Base-by-base conservation (phyloP, 495 filamentous ascomycete genomes). In the Aspergillus avenaceus region DNA sequence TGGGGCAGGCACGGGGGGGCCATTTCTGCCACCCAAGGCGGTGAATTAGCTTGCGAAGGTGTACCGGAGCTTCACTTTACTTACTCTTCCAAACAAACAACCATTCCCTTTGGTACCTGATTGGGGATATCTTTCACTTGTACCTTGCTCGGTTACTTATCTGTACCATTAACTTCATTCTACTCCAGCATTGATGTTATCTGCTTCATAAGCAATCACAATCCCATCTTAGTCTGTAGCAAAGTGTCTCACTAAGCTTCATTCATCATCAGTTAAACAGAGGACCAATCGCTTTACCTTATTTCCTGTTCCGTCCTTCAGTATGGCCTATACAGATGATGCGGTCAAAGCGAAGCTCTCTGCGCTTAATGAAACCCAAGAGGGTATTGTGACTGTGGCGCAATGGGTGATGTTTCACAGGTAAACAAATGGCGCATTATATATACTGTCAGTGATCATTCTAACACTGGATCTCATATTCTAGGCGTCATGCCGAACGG, bases 381-480 rank as follows among this genome's bases (percentile, higher is more conserved):
- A 97, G 57, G 90, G 88, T 71, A 96, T 97, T 59, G 89, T 95
- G 40, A 87, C 88, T 41, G 91, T 95, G 43, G 86, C 91, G 37
- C 91, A 97, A 85, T 99, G 95, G 95, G 88, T 99, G 49, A 90
- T 97, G 86, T 99, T 97, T 65, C 91, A 99, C 71, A 84, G 90
- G 91, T 95, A 86, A 59, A 71, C 34, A 47, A 54, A 50, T 47
- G 37, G 22, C 28, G 38, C 23, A 21, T 19, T 27, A 26, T 37
- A 38, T 38, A 21, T 47, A 28, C 52, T 59, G 44, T 45, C 11
- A 9, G n/a, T 50, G 46, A 12, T 29, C 26, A 21, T 52, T 41
- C 63, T 73, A 52, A 73, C 28, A 29, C 27, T 19, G 12, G 13
- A 36, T 31, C 53, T 5, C 45, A 47, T 41, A 25, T 14, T n/a